Base-by-base conservation (phyloP, 768 basidiomycete genomes). In the Hortiboletus campestris region DNA sequence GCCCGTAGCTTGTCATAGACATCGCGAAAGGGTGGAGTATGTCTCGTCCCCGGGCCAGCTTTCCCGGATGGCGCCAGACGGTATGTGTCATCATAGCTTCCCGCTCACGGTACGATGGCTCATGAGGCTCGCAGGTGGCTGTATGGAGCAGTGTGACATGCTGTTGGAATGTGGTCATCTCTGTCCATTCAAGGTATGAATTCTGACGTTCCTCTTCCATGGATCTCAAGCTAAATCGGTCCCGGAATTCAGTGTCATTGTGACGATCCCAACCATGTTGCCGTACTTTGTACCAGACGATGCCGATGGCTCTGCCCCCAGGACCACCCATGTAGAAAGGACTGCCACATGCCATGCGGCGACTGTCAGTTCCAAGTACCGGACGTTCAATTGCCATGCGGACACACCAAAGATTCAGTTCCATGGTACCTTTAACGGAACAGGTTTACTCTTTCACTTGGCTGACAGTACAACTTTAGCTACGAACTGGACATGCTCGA, bases 101-200 rank as follows among this genome's bases (percentile, higher is more conserved):
- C 7, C 7, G n/a, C 4, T 3, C 16, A 10, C 17, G 31, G 48
- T 29, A 45, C 47, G 20, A 13, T 38, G 9, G 19, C 35, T 46
- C 2, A 54, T 7, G 22, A 35, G 3, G 8, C 20, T n/a, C 35
- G 28, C 51, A 82, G 86, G 86, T 28, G 86, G 87, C 2, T 89
- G 87, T 64, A 68, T 86, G 49, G 71, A 70, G 19, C 74, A 79
- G 5, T 89, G 87, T 56, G 76, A 77, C 35, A 71, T 72, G 12
- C 72, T 75, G 17, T 69, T 89, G 28, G 67, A 71, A 20, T 89
- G 87, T 59, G 87, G 87, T 3, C 87, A 89, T 63, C 68, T 76
- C 4, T 89, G 87, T 62, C 82, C 83, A 0, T 84, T 76, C 56
- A 82, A 82, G 69, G 85, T 84, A 65, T 38, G 68, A 16, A 51